These are phyloP conservation scores for Leptodermis oblonga DNA, from an alignment of 257 asterid species.

Conservation along the genomic window DNA sequence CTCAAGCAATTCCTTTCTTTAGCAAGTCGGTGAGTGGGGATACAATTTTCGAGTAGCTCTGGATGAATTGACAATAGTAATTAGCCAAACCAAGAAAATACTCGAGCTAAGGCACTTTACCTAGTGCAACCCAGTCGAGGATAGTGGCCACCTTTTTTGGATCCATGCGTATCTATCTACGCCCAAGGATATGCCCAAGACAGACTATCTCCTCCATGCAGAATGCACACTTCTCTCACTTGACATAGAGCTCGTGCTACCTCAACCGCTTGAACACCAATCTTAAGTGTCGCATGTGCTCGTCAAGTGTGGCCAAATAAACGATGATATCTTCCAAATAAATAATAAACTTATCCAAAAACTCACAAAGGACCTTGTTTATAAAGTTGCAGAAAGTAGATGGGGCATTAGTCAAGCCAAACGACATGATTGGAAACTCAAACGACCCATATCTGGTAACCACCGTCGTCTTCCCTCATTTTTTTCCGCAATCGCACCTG, in stretches of 20 bases:
- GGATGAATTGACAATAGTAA: not conserved
- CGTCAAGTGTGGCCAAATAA: not conserved
- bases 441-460: no score
- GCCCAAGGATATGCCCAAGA: not conserved
- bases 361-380: slow-evolving; percentile 1
- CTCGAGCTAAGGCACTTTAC: not conserved
- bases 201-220: not conserved
- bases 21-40: slow-evolving; percentile 5
- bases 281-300: not conserved
- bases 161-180: not conserved
- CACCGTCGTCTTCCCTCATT: no score
- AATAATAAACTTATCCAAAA: not conserved
- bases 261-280: not conserved
- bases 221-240: not conserved
- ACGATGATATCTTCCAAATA: not conserved
- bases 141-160: not conserved
- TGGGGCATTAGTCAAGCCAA: not conserved
- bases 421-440: not conserved
- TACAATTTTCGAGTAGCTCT: not conserved
- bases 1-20: no score
- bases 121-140: not conserved
- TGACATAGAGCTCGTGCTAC: not conserved
- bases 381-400: not conserved
- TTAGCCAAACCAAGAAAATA: not conserved
- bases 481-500: no score